These are phyloP conservation scores for Hemisphaericaspora xylanilytica DNA, from an alignment of 1,139 yeast genomes.

Conservation along the genomic window DNA sequence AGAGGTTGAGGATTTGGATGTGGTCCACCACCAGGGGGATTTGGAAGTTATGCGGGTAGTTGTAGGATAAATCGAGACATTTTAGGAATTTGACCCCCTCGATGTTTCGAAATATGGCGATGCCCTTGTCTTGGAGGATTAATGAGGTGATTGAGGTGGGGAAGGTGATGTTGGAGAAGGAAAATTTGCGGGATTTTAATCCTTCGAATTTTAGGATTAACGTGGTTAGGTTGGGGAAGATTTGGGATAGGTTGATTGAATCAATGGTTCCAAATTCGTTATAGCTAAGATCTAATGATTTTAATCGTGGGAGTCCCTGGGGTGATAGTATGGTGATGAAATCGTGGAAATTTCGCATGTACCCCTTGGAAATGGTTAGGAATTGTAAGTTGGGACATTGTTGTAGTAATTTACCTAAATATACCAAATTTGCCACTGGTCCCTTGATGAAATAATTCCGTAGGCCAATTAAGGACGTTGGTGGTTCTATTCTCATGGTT, in stretches of 20 bases:
- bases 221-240: conserved; percentile 9
- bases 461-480: conserved; percentile 1
- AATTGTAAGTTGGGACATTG: conserved; percentile 5
- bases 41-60: conserved; percentile 9
- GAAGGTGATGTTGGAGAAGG: conserved; percentile 7
- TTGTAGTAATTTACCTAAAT: conserved; percentile 3
- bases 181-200: conserved; percentile 7
- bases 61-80: conserved; percentile 12
- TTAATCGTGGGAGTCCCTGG: conserved; percentile 7
- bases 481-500: conserved; percentile 1
- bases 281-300: conserved; percentile 9
- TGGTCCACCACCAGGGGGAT: conserved; percentile 3
- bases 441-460: conserved; percentile 5
- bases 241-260: conserved; percentile 4
- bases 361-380: conserved; percentile 4
- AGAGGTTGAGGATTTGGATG: conserved; percentile 9
- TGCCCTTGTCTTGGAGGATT: conserved; percentile 11
- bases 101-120: conserved; percentile 5
- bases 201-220: conserved; percentile 13
- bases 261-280: conserved; percentile 11
- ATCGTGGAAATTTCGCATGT: conserved; percentile 3
- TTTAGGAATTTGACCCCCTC: conserved; percentile 4
- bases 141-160: conserved; percentile 6
- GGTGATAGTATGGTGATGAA: conserved; percentile 5
- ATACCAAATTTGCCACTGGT: conserved; percentile 6